A percentile compares a stretch with the other conserved stretches of the same genome.
Evolutionary conservation across 495 filamentous ascomycete genomes (phyloP).

Genomic region (Mytilinidion resinicola): DNA sequence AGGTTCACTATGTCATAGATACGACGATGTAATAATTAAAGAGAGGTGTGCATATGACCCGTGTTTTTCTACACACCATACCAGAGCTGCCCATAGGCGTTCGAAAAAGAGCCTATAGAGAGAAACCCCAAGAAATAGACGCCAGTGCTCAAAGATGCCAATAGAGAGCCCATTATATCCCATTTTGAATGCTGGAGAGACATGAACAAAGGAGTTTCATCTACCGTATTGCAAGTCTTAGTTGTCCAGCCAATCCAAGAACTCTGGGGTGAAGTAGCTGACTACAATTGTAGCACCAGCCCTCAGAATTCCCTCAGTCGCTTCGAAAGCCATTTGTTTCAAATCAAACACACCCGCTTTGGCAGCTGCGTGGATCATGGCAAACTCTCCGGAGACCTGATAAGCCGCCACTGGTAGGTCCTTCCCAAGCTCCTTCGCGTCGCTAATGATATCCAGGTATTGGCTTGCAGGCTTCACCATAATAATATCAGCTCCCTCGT

Average conservation of each 20-base stretch:
- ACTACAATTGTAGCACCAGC: slow-evolving; percentile 89
- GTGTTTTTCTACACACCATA: too few species aligned
- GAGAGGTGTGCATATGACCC: too few species aligned
- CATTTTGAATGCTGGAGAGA: too few species aligned
- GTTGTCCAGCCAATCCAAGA: slow-evolving; percentile 70
- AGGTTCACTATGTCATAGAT: too few species aligned
- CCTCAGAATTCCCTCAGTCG: slow-evolving; percentile 83
- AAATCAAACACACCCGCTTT: slow-evolving; percentile 97
- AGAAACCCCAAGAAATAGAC: too few species aligned
- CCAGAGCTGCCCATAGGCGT: too few species aligned
- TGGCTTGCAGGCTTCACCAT: slow-evolving; percentile 97
- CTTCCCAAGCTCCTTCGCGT: slow-evolving; percentile 86
- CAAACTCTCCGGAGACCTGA: slow-evolving; percentile 93
- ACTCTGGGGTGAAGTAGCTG: slow-evolving; percentile 90
- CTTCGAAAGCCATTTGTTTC: slow-evolving; percentile 91
- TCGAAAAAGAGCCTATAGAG: too few species aligned
- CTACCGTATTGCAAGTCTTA: slow-evolving; percentile 6
- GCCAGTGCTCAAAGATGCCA: too few species aligned
- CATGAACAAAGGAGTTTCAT: too few species aligned
- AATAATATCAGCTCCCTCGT: slow-evolving; percentile 92
- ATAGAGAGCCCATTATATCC: too few species aligned
- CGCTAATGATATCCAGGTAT: slow-evolving; percentile 92
- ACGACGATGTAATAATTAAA: too few species aligned
- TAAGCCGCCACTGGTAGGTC: slow-evolving; percentile 92
- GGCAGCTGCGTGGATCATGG: slow-evolving; percentile 94